Evolutionary conservation across 192 early-diverging fungal species (phyloP).

Genomic region (Coemansia sp.): DNA sequence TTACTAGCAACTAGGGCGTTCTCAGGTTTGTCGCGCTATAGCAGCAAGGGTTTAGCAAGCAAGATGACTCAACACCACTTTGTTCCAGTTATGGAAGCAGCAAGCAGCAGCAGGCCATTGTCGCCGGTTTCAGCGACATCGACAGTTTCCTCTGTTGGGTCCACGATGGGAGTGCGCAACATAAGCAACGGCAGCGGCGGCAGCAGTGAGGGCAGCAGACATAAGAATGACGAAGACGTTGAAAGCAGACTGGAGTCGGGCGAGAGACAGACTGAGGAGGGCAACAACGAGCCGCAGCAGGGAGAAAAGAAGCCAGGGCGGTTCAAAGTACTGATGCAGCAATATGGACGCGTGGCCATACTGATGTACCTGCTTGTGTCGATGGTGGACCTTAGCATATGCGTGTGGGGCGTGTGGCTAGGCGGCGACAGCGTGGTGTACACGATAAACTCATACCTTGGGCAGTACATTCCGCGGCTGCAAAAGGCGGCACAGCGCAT

Average conservation of each 20-base stretch:
- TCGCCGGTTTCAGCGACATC: slow-evolving; percentile 30
- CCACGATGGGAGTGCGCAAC: slow-evolving; percentile 32
- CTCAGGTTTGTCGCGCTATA: background rate
- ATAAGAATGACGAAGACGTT: slow-evolving; percentile 13
- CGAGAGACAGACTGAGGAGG: slow-evolving; percentile 2
- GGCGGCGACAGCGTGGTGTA: slow-evolving; percentile 53
- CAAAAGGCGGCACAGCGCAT: slow-evolving; percentile 51
- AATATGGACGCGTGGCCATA: slow-evolving; percentile 55
- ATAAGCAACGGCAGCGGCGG: slow-evolving; percentile 19
- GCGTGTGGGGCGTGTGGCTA: slow-evolving; percentile 55
- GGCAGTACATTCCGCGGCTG: slow-evolving; percentile 54
- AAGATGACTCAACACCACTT: slow-evolving; percentile 30
- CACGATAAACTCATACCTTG: slow-evolving; percentile 51
- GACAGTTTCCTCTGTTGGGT: slow-evolving; percentile 31
- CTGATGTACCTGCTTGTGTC: slow-evolving; percentile 50
- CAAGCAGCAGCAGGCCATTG: slow-evolving; percentile 1
- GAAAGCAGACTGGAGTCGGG: slow-evolving; percentile 13
- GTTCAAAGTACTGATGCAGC: slow-evolving; percentile 54
- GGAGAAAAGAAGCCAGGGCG: slow-evolving; percentile 47
- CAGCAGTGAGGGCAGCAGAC: background rate
- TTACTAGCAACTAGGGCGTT: background rate
- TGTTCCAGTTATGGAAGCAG: slow-evolving; percentile 8
- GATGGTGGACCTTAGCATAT: slow-evolving; percentile 47
- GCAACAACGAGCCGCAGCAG: slow-evolving; percentile 9
- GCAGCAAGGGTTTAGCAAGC: slow-evolving; percentile 1